Base-by-base conservation (phyloP, 2,329 filamentous ascomycete species). In the Fusarium miscanthi region DNA sequence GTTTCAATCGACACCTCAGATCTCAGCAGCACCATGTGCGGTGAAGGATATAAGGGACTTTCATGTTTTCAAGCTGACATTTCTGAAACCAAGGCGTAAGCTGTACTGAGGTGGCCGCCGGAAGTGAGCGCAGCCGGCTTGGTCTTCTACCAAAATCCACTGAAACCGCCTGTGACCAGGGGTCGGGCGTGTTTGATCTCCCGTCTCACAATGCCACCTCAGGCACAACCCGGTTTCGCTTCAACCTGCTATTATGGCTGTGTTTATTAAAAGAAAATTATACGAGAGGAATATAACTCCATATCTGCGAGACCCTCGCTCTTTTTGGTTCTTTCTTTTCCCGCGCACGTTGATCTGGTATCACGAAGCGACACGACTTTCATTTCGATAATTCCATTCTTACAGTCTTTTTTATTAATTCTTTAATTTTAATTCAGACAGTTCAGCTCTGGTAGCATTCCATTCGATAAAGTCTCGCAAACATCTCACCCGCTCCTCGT, bases 191-290 rank as follows among this genome's bases (percentile, higher is more conserved):
- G 65, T 76, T 59, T 73, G 64, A 76, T 76, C 65, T 61, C n/a
- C 60, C 67, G 74, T 76, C 74, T 76, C 74, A 76, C 63, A 76
- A 42, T 66, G 64, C 64, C 60, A 63, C 61, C 60, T 68, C 66
- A 56, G 61, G 59, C 65, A 63, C n/a, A 33, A 70, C 54, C 74
- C 74, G 74, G 74, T 76, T 76, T 76, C 74, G 74, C 60, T 62
- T 69, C 54, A 64, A 33, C 35, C 40, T 45, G 27, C 31, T 27
- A 38, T 43, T 16, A 56, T 41, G 45, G 57, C 45, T 30, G 48
- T 33, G 53, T 49, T 67, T 40, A 52, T 51, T 59, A 35, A 45
- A 23, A 37, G 9, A 19, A n/a, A 27, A 5, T 30, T 25, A 35
- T 41, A 54, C 49, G 52, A 25, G 25, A 30, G 31, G n/a, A 35